Conservation (phyloP, 2,329 filamentous ascomycete species). For the Alternaria novae-zelandiae region DNA sequence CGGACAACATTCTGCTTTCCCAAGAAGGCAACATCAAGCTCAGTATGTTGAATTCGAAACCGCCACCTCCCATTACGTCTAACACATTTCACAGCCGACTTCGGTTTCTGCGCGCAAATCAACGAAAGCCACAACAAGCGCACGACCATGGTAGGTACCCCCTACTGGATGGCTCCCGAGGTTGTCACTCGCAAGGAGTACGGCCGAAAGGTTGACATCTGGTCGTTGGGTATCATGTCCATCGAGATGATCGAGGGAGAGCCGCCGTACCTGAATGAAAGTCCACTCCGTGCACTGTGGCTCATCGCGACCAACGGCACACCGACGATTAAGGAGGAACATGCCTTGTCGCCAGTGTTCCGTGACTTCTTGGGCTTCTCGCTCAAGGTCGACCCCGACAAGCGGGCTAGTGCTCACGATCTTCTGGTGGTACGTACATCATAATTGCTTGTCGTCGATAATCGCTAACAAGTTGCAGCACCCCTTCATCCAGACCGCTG, state of each 20-base stretch:
- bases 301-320: slow-evolving; percentile 97
- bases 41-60: slow-evolving; percentile 64
- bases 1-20: slow-evolving; percentile 94
- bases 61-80: not conserved
- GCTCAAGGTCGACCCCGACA: slow-evolving; percentile 95
- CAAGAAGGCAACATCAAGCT: slow-evolving; percentile 97
- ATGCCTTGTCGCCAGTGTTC: slow-evolving; percentile 80
- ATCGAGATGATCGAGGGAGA: slow-evolving; percentile 99
- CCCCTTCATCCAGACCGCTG: slow-evolving; percentile 60
- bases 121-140: slow-evolving; percentile 97
- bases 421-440: slow-evolving; percentile 76
- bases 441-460: not conserved
- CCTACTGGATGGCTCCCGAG: slow-evolving; percentile 99
- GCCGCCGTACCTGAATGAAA: slow-evolving; percentile 94
- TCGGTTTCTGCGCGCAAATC: slow-evolving; percentile 98
- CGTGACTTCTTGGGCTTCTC: slow-evolving; percentile 91
- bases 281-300: slow-evolving; percentile 89
- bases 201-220: slow-evolving; percentile 97
- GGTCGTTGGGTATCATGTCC: slow-evolving; percentile 98
- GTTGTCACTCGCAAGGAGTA: slow-evolving; percentile 98
- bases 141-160: slow-evolving; percentile 98
- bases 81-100: slow-evolving; percentile 71
- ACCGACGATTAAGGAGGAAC: slow-evolving; percentile 91
- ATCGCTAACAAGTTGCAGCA: slow-evolving; percentile 39
- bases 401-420: slow-evolving; percentile 93